Conservation (phyloP, 129 eudicot species). For the Apium graveolens region DNA sequence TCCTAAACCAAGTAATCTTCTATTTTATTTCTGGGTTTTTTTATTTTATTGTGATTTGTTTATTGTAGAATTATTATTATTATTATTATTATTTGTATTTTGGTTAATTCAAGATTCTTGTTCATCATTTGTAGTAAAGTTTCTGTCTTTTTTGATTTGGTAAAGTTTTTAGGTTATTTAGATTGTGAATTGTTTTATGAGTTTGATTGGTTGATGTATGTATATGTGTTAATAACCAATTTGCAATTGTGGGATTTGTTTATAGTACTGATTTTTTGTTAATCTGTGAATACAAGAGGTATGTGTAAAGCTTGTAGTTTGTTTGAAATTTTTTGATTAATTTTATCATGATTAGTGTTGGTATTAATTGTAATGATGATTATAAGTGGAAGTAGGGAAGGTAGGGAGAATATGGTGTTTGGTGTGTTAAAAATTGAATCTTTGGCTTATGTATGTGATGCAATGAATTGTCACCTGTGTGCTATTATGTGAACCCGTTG, state of each 20-base stretch:
- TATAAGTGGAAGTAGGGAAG: neutral
- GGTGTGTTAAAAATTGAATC: neutral
- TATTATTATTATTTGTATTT: neutral
- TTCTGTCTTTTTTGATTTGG: neutral
- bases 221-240: neutral
- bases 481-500: neutral
- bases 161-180: neutral
- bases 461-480: neutral
- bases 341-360: no score
- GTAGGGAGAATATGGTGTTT: neutral
- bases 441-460: neutral
- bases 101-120: neutral
- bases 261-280: neutral
- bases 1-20: neutral
- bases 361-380: neutral
- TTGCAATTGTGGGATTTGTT: neutral
- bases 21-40: neutral
- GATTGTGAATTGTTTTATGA: neutral
- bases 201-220: conserved; percentile 4
- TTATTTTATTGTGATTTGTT: neutral
- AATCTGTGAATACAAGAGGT: neutral
- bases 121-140: neutral
- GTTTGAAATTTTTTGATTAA: neutral
- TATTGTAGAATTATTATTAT: neutral
- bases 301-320: neutral